Conservation (phyloP, 2,329 filamentous ascomycete genomes). For the Colletotrichum sp. region DNA sequence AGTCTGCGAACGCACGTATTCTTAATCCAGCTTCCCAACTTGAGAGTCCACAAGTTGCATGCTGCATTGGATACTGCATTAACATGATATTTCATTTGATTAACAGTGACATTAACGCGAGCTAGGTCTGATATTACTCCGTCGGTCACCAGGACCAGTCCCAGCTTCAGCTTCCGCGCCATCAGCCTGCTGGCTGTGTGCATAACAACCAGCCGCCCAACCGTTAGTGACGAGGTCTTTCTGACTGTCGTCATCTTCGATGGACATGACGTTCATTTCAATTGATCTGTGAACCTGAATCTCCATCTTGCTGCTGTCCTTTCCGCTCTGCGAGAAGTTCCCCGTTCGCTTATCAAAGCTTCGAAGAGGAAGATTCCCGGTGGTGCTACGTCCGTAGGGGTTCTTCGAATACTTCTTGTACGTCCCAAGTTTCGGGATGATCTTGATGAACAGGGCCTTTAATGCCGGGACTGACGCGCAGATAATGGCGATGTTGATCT, state of each 20-base stretch:
- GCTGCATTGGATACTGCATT: too few relatives aligned
- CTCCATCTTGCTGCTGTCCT: background rate
- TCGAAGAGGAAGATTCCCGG: background rate
- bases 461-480: conserved; percentile 37
- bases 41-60: too few relatives aligned
- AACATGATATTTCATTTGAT: too few relatives aligned
- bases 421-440: conserved; percentile 21
- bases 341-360: background rate
- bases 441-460: conserved; percentile 33
- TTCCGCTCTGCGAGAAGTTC: background rate
- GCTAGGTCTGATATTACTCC: background rate
- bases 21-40: too few relatives aligned
- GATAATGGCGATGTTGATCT: conserved; percentile 37
- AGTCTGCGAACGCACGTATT: too few relatives aligned
- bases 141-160: background rate
- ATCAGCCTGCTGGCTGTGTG: background rate
- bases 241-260: background rate
- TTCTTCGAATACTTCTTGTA: background rate
- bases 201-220: background rate
- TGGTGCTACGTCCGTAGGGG: background rate
- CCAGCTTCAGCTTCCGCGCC: background rate
- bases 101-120: background rate
- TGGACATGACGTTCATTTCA: background rate
- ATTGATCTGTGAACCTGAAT: background rate
- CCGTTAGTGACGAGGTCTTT: background rate